Percentiles rank a stretch among this genome's conserved stretches.
Conservation (phyloP, 2,329 filamentous ascomycete genomes). For the Dactylellina haptotyla region DNA sequence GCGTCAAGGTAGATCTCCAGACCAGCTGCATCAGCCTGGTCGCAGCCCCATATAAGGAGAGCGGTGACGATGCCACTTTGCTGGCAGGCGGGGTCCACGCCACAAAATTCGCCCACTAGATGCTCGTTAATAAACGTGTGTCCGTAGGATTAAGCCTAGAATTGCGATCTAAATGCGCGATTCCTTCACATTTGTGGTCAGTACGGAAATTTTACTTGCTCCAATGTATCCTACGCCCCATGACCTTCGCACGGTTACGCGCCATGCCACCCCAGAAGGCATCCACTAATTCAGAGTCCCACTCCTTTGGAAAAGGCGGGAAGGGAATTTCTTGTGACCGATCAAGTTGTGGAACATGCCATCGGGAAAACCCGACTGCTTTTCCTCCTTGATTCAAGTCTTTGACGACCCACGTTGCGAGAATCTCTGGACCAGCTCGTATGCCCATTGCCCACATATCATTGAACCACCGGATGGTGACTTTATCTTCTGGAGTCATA, state of each 20-base stretch:
- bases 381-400: slow-evolving; percentile 16
- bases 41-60: not conserved
- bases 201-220: slow-evolving; percentile 1
- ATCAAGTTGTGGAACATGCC: slow-evolving; percentile 10
- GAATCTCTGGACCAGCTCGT: not conserved
- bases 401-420: slow-evolving; percentile 21
- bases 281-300: slow-evolving; percentile 18
- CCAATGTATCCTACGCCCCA: slow-evolving; percentile 25
- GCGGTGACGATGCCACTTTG: not conserved
- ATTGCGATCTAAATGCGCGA: too few relatives aligned
- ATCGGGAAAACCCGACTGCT: slow-evolving; percentile 14
- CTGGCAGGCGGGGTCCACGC: not conserved
- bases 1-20: too few relatives aligned
- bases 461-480: slow-evolving; percentile 13
- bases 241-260: slow-evolving; percentile 3
- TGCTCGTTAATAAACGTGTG: not conserved
- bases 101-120: not conserved
- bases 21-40: slow-evolving; percentile 3
- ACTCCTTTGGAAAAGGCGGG: slow-evolving; percentile 2
- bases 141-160: too few relatives aligned
- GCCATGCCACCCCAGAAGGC: slow-evolving; percentile 15
- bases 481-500: slow-evolving; percentile 20
- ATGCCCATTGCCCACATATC: slow-evolving; percentile 23
- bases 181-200: not conserved
- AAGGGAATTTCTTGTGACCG: slow-evolving; percentile 8